A percentile compares a stretch with the other conserved stretches of the same genome.
phyloP scores from a whole-genome alignment of 768 basidiomycete species.

The Suillus spraguei region DNA sequence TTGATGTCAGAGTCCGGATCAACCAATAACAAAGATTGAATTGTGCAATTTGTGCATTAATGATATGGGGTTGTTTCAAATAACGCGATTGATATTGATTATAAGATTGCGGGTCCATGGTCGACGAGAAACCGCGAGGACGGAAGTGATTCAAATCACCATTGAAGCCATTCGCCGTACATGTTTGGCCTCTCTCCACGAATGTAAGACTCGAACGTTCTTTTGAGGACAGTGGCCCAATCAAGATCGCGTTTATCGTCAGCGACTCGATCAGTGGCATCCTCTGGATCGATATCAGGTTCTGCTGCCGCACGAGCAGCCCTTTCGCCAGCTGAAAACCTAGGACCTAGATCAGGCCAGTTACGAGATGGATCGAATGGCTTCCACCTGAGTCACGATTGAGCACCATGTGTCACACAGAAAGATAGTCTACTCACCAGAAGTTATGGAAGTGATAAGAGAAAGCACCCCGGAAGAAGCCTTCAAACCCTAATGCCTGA shows the following conservation, averaged over 20 bases:
- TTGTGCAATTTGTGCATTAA: constrained; percentile 24
- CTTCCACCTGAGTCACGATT: constrained; percentile 72
- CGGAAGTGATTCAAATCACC: constrained; percentile 35
- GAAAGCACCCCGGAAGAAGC: constrained; percentile 95
- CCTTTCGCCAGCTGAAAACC: constrained; percentile 76
- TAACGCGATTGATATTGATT: constrained; percentile 28
- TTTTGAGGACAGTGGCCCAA: constrained; percentile 94
- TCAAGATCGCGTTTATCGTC: constrained; percentile 81
- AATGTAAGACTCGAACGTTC: constrained; percentile 92
- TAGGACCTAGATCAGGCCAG: constrained; percentile 89
- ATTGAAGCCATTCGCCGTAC: constrained; percentile 84
- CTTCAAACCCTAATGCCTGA: constrained; percentile 87
- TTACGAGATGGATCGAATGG: constrained; percentile 93
- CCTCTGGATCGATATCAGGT: constrained; percentile 34
- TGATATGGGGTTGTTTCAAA: constrained; percentile 31
- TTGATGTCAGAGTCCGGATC: constrained; percentile 31
- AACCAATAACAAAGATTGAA: constrained; percentile 32
- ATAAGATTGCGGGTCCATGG: constrained; percentile 29
- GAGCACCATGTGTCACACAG: not conserved
- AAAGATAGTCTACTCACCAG: constrained; percentile 54
- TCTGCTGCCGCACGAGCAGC: constrained; percentile 52
- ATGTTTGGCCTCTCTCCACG: constrained; percentile 92
- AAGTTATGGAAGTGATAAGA: constrained; percentile 97
- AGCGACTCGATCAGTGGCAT: constrained; percentile 44
- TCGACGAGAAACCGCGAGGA: constrained; percentile 13